Conservation (phyloP, 192 early-diverging fungal genomes). For the Linnemannia zychae region DNA sequence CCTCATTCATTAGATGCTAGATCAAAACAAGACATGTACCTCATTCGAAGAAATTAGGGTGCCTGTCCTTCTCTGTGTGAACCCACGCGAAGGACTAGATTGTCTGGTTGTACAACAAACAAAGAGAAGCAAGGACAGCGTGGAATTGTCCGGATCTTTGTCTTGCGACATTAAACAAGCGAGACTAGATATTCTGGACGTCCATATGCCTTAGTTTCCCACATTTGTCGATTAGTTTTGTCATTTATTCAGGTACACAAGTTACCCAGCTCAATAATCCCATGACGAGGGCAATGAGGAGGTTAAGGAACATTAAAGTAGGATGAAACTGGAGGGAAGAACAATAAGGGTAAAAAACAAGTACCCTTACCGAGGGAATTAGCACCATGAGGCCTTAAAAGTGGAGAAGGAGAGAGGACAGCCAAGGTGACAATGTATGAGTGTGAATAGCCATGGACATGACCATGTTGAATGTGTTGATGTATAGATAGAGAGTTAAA, state of each 20-base stretch:
- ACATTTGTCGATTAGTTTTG: not conserved
- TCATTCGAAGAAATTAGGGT: conserved; percentile 2
- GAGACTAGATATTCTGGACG: not conserved
- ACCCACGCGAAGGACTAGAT: not conserved
- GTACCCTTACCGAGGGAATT: conserved; percentile 1
- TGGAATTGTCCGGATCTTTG: not conserved
- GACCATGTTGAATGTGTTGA: not conserved
- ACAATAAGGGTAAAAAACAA: not conserved
- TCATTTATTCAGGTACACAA: conserved; percentile 5
- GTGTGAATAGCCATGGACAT: not conserved
- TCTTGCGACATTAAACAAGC: not conserved
- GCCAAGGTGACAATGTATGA: not conserved
- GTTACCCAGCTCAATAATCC: not conserved
- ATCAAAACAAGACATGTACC: not conserved
- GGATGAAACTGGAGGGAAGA: conserved; percentile 1
- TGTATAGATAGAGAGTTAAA: not conserved
- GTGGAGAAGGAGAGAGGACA: conserved; percentile 1
- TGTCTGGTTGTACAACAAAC: not conserved
- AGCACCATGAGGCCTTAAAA: not conserved
- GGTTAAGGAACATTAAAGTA: conserved; percentile 2
- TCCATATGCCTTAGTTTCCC: not conserved
- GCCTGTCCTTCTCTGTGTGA: not conserved
- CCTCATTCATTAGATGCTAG: not conserved
- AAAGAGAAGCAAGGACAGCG: not conserved
- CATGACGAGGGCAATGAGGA: not conserved